Conservation (phyloP, 192 early-diverging fungal genomes). For the Backusella tarrabulga region DNA sequence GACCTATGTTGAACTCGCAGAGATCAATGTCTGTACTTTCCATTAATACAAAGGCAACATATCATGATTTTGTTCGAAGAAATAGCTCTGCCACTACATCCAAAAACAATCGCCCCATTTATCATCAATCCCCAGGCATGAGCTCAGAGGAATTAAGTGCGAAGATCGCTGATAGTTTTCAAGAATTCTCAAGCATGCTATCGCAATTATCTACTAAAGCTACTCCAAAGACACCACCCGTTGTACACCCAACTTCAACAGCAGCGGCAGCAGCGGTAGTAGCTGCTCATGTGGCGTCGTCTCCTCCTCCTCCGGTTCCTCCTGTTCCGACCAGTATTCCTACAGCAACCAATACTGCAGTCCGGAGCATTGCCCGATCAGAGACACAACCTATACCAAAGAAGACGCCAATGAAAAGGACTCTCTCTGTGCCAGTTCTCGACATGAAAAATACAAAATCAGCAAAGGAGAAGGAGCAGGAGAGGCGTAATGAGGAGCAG, state of each 20-base stretch:
- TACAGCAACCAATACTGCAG: background rate
- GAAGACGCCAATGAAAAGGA: background rate
- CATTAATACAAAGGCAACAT: conserved; percentile 7
- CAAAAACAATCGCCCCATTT: background rate
- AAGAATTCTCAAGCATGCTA: conserved; percentile 28
- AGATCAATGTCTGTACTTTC: conserved; percentile 12
- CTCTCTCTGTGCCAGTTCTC: background rate
- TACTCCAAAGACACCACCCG: background rate
- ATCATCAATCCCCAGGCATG: conserved; percentile 4
- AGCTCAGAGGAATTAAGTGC: conserved; percentile 26
- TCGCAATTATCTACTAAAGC: conserved; percentile 3
- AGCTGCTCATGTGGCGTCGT: background rate
- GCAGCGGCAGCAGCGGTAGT: background rate
- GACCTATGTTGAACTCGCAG: conserved; percentile 12
- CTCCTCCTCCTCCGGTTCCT: background rate
- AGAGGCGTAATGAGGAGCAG: background rate
- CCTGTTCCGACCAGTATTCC: background rate
- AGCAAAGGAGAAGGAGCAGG: background rate
- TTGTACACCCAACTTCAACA: background rate
- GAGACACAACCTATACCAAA: background rate
- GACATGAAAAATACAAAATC: background rate
- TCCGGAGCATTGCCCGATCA: background rate
- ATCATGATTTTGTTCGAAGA: conserved; percentile 3
- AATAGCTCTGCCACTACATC: background rate
- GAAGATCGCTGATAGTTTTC: conserved; percentile 35